Evolutionary conservation across 2,329 filamentous ascomycete genomes (phyloP).

Genomic region (Sporothrix variecibatus): DNA sequence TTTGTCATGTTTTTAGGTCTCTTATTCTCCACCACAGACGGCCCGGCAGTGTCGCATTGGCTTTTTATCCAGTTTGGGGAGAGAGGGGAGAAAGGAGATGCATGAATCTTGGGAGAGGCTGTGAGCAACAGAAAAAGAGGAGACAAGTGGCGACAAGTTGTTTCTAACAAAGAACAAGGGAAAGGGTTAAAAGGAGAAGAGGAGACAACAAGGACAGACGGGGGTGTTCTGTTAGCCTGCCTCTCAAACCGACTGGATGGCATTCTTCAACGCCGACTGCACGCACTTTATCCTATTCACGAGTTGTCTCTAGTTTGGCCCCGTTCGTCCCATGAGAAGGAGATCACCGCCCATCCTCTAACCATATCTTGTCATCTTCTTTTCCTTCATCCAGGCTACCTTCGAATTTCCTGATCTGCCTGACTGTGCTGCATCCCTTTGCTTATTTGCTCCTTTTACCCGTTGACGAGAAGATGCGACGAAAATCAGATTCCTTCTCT

Average conservation of each 20-base stretch:
- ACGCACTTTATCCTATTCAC: not conserved
- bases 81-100: not conserved
- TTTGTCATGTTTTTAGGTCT: not conserved
- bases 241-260: not conserved
- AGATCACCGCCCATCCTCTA: not conserved
- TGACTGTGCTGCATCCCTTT: too few relatives aligned
- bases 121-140: not conserved
- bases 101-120: constrained; percentile 24
- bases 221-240: not conserved
- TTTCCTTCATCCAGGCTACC: not conserved
- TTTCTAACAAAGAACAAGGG: not conserved
- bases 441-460: not conserved
- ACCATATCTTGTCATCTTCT: not conserved
- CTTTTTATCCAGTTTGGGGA: constrained; percentile 20
- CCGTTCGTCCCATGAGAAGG: constrained; percentile 6
- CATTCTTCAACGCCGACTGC: not conserved
- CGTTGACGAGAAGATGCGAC: not conserved
- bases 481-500: not conserved
- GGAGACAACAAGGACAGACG: not conserved
- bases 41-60: constrained; percentile 22
- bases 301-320: not conserved
- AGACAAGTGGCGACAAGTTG: not conserved
- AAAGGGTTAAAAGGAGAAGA: not conserved
- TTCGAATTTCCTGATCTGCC: not conserved
- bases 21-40: not conserved